Percentiles rank a stretch among this genome's conserved stretches.
These are phyloP conservation scores for Neurospora tetrasperma DNA, from an alignment of 495 filamentous ascomycete species.

Conservation along the genomic window DNA sequence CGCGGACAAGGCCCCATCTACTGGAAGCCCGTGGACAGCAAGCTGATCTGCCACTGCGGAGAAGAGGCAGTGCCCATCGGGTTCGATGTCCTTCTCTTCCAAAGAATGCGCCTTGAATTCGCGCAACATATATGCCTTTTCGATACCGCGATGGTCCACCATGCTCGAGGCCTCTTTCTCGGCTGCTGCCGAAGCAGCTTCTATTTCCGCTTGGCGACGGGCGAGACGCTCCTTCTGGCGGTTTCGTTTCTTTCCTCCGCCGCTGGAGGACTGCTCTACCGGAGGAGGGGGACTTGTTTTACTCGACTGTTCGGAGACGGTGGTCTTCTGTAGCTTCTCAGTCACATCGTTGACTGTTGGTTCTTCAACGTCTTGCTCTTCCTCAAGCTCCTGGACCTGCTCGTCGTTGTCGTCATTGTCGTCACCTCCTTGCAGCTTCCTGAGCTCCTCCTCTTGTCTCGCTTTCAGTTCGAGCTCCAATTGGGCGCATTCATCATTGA, in stretches of 20 bases:
- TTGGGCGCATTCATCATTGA: conserved; percentile 73
- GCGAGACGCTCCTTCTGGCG: conserved; percentile 86
- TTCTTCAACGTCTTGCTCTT: neutral
- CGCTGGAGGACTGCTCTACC: neutral
- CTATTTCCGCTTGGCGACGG: conserved; percentile 73
- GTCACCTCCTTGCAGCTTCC: conserved; percentile 36
- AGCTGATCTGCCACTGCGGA: conserved; percentile 84
- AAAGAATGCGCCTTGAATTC: conserved; percentile 53
- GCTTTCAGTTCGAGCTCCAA: conserved; percentile 61
- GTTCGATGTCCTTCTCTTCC: conserved; percentile 66
- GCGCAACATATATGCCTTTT: conserved; percentile 56
- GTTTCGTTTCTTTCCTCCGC: conserved; percentile 61
- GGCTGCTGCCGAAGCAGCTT: conserved; percentile 54
- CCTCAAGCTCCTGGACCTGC: neutral
- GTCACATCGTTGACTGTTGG: conserved; percentile 6
- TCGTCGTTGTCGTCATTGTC: conserved; percentile 3
- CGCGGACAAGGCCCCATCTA: conserved; percentile 8
- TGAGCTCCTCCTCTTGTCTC: conserved; percentile 55
- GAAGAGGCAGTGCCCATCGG: conserved; percentile 96
- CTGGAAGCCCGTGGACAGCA: conserved; percentile 29
- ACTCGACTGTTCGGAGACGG: conserved; percentile 2
- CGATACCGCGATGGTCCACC: conserved; percentile 62
- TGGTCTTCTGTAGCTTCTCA: conserved; percentile 12
- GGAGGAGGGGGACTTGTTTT: neutral
- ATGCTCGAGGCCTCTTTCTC: conserved; percentile 63